Evolutionary conservation across 768 basidiomycete genomes (phyloP).

Genomic region (Gelatoporia subvermispora): DNA sequence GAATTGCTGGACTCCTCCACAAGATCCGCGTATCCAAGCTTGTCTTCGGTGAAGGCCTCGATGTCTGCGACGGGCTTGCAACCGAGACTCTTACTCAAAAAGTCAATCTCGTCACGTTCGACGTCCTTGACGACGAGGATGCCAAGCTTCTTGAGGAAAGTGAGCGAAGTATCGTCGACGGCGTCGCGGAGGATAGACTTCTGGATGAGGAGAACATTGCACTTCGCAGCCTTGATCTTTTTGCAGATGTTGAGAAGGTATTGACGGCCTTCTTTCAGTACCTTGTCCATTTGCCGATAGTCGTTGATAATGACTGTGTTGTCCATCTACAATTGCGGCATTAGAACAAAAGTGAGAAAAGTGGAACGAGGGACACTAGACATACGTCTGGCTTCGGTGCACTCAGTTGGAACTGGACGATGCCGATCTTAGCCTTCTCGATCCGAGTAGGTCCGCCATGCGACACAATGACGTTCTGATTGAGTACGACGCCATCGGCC

Average conservation of each 20-base stretch:
- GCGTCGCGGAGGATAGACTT: slow-evolving; percentile 99
- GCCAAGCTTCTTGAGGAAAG: slow-evolving; percentile 94
- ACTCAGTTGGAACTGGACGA: slow-evolving; percentile 97
- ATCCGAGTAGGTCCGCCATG: slow-evolving; percentile 92
- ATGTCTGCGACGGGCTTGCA: slow-evolving; percentile 97
- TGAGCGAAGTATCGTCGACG: slow-evolving; percentile 96
- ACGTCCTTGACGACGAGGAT: slow-evolving; percentile 97
- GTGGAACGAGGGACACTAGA: slow-evolving; percentile 4
- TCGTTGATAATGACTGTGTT: slow-evolving; percentile 99
- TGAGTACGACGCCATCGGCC: slow-evolving; percentile 93
- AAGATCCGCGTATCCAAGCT: slow-evolving; percentile 93
- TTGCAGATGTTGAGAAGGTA: slow-evolving; percentile 98
- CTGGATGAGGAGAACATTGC: slow-evolving; percentile 98
- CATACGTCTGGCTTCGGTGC: slow-evolving; percentile 96
- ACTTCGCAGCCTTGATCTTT: slow-evolving; percentile 99
- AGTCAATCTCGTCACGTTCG: slow-evolving; percentile 97
- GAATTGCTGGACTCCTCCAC: slow-evolving; percentile 83
- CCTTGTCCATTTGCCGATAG: slow-evolving; percentile 99
- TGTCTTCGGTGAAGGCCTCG: slow-evolving; percentile 96
- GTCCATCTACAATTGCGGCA: slow-evolving; percentile 71
- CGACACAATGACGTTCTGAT: slow-evolving; percentile 87
- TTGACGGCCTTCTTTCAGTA: slow-evolving; percentile 97
- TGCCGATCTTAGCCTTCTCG: slow-evolving; percentile 97
- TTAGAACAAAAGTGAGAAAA: slow-evolving; percentile 15
- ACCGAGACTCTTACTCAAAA: slow-evolving; percentile 89